These are phyloP conservation scores for Ceratocystis harringtonii DNA, from an alignment of 2,329 filamentous ascomycete genomes.

Conservation along the genomic window DNA sequence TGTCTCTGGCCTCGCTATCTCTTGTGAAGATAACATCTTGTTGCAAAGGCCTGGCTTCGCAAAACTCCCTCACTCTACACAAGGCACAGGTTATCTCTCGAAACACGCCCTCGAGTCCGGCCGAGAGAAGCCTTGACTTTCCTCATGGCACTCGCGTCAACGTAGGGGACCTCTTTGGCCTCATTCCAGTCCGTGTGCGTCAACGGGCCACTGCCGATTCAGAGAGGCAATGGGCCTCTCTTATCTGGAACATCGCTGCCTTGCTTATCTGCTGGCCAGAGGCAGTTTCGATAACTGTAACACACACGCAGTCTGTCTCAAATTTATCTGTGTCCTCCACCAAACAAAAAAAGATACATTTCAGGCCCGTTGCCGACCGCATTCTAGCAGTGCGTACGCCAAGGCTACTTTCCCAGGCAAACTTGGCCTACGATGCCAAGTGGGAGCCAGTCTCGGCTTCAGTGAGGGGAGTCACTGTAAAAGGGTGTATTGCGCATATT, in stretches of 20 bases:
- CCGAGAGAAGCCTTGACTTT: slow-evolving; percentile 40
- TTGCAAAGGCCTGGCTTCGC: slow-evolving; percentile 42
- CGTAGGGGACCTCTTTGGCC: slow-evolving; percentile 72
- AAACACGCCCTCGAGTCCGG: slow-evolving; percentile 42
- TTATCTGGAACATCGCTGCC: slow-evolving; percentile 44
- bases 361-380: slow-evolving; percentile 1
- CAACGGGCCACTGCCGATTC: slow-evolving; percentile 46
- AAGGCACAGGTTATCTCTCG: slow-evolving; percentile 51
- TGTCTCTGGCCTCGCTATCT: slow-evolving; percentile 61
- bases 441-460: slow-evolving; percentile 63
- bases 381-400: slow-evolving; percentile 22
- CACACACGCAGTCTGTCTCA: neutral
- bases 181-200: slow-evolving; percentile 80
- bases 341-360: neutral
- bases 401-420: slow-evolving; percentile 50
- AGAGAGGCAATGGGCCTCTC: slow-evolving; percentile 47
- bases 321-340: neutral
- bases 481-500: slow-evolving; percentile 54
- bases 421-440: slow-evolving; percentile 32
- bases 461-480: slow-evolving; percentile 44
- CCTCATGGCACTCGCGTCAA: slow-evolving; percentile 60
- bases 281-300: slow-evolving; percentile 40
- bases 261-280: slow-evolving; percentile 56
- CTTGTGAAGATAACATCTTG: slow-evolving; percentile 63
- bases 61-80: slow-evolving; percentile 54